Evolutionary conservation across 768 basidiomycete species (phyloP).

Genomic region (Rhodotorula kratochvilovae): DNA sequence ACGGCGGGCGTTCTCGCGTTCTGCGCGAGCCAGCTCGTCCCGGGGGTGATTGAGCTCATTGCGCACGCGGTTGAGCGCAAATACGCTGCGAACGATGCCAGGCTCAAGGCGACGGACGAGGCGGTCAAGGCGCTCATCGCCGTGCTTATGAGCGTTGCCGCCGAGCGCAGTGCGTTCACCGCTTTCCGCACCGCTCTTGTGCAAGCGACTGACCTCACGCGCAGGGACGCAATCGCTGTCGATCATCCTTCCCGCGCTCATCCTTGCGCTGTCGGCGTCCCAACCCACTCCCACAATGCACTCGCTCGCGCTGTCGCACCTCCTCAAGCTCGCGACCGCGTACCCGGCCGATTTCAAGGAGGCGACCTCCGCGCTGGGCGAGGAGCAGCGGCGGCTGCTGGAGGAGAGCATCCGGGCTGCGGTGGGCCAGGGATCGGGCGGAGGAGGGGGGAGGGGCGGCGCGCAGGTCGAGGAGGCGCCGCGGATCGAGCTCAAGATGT

Average conservation of each 20-base stretch:
- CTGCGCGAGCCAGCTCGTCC: conserved; percentile 67
- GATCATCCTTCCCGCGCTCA: conserved; percentile 19
- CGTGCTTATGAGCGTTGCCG: conserved; percentile 58
- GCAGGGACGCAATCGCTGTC: conserved; percentile 26
- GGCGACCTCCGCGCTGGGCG: conserved; percentile 65
- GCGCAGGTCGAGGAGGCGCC: conserved; percentile 6
- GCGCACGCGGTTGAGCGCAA: conserved; percentile 62
- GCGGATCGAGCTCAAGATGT: conserved; percentile 30
- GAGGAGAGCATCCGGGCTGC: conserved; percentile 67
- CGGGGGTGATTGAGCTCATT: conserved; percentile 74
- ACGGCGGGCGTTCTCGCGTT: conserved; percentile 62
- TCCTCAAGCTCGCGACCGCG: conserved; percentile 66
- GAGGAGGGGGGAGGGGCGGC: background rate
- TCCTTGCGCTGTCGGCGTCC: conserved; percentile 62
- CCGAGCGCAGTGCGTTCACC: conserved; percentile 59
- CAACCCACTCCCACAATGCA: conserved; percentile 54
- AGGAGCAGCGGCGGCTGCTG: conserved; percentile 58
- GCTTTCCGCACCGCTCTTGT: too few species aligned
- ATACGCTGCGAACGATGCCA: conserved; percentile 45
- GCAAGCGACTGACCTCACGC: too few species aligned
- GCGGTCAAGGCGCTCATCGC: conserved; percentile 73
- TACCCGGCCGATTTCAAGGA: conserved; percentile 78
- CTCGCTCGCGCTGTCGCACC: conserved; percentile 60
- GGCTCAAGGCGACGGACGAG: conserved; percentile 56
- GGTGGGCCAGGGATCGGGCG: background rate